phyloP scores from a whole-genome alignment of 2,329 filamentous ascomycete genomes.

The Mollisia scopiformis region DNA sequence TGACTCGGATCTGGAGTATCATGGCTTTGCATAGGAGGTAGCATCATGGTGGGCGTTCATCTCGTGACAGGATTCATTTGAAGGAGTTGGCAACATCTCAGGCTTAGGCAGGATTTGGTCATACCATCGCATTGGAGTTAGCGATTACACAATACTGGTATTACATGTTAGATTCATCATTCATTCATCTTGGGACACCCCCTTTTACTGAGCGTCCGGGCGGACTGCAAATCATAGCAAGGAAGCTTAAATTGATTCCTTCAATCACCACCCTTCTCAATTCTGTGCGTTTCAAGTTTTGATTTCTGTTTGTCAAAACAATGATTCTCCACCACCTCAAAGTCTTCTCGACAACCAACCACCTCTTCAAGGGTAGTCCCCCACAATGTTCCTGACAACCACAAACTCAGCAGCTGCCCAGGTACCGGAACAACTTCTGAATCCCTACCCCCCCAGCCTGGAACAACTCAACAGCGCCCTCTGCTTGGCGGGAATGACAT shows the following conservation, averaged over 20 bases:
- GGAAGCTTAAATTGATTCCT: not conserved
- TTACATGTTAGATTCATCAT: not conserved
- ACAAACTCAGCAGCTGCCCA: not conserved
- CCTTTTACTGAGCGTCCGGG: not conserved
- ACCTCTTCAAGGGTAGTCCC: not conserved
- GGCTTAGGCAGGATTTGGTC: not conserved
- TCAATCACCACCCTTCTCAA: not conserved
- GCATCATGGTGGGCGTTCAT: not conserved
- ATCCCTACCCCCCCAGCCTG: not conserved
- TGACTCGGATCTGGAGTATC: not conserved
- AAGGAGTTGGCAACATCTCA: not conserved
- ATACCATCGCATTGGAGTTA: not conserved
- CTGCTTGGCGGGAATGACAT: not conserved
- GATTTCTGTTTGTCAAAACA: not conserved
- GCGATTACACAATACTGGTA: not conserved
- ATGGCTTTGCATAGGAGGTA: not conserved
- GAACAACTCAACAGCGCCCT: not conserved
- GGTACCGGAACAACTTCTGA: not conserved
- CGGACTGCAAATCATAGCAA: not conserved
- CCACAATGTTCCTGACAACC: not conserved
- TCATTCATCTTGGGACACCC: not conserved
- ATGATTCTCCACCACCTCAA: not conserved
- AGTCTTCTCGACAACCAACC: not conserved
- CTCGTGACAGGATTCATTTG: not conserved
- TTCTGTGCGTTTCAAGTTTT: not conserved